phyloP scores from a whole-genome alignment of 805 yeast species.

The Ogataea naganishii region DNA sequence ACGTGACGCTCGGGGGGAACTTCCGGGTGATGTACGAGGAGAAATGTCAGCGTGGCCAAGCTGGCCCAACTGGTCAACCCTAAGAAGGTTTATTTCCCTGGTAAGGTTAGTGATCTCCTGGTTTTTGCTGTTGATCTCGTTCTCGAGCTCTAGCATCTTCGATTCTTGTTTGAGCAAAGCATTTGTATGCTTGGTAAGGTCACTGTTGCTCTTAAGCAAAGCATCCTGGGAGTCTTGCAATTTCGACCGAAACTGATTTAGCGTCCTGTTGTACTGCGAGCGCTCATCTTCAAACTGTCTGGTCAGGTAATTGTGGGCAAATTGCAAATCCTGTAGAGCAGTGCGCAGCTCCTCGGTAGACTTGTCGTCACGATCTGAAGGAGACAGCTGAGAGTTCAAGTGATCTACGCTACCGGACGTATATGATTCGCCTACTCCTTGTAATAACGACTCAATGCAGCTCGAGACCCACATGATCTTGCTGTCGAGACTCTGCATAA shows the following conservation, averaged over 20 bases:
- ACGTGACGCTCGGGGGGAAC: too few relatives aligned
- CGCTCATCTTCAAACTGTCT: conserved; percentile 63
- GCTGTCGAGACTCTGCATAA: conserved; percentile 13
- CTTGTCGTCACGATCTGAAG: conserved; percentile 3
- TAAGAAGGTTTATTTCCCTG: conserved; percentile 34
- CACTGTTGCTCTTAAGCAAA: conserved; percentile 28
- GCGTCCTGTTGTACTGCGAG: conserved; percentile 40
- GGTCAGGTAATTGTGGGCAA: conserved; percentile 62
- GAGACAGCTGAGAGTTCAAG: neutral
- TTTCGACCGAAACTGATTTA: conserved; percentile 46
- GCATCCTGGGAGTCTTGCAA: conserved; percentile 43
- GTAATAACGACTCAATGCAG: conserved; percentile 16
- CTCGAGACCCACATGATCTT: conserved; percentile 21
- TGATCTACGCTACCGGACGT: neutral
- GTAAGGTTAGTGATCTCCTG: conserved; percentile 34
- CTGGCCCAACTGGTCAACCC: conserved; percentile 36
- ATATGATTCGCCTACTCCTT: conserved; percentile 6
- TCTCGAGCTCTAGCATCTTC: conserved; percentile 24
- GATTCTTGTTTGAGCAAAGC: conserved; percentile 26
- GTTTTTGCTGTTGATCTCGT: conserved; percentile 23
- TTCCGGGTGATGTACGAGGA: too few relatives aligned
- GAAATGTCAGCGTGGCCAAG: conserved; percentile 4
- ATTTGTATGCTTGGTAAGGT: conserved; percentile 27
- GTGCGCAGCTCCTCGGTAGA: conserved; percentile 23
- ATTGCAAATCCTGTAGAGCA: conserved; percentile 59